Evolutionary conservation across 345 rosid genomes (phyloP).

Genomic region (Aquilaria yunnanensis): DNA sequence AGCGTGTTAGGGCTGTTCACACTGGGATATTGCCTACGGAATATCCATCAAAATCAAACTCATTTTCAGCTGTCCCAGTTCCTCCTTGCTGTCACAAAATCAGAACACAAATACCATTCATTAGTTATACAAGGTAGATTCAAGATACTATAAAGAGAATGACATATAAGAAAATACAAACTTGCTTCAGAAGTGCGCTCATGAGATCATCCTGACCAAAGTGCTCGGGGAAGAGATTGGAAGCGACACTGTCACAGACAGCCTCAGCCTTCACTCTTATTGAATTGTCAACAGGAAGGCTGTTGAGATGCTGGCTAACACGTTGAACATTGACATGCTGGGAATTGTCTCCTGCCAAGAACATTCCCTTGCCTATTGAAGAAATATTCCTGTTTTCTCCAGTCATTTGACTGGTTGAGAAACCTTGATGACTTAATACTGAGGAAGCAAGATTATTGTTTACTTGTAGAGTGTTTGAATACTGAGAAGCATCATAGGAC

Average conservation of each 20-base stretch:
- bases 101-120: background rate
- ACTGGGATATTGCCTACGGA: slow-evolving; percentile 64
- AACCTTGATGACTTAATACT: slow-evolving; percentile 38
- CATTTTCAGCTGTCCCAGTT: slow-evolving; percentile 44
- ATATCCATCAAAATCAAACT: slow-evolving; percentile 80
- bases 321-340: slow-evolving; percentile 23
- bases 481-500: slow-evolving; percentile 43
- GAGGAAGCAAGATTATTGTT: slow-evolving; percentile 33
- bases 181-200: slow-evolving; percentile 85
- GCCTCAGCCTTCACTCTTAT: slow-evolving; percentile 67
- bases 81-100: slow-evolving; percentile 49
- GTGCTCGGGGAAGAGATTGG: slow-evolving; percentile 43
- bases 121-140: no score
- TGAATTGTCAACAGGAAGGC: slow-evolving; percentile 28
- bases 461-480: slow-evolving; percentile 33
- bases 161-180: slow-evolving; percentile 18
- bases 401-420: slow-evolving; percentile 43
- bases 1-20: no score
- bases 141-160: no score
- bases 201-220: slow-evolving; percentile 84
- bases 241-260: slow-evolving; percentile 32
- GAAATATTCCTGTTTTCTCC: slow-evolving; percentile 35
- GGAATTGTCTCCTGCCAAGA: slow-evolving; percentile 26
- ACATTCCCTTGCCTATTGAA: slow-evolving; percentile 23
- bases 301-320: slow-evolving; percentile 29